Base-by-base conservation (phyloP, 768 basidiomycete genomes). In the Suillus ampliporus region DNA sequence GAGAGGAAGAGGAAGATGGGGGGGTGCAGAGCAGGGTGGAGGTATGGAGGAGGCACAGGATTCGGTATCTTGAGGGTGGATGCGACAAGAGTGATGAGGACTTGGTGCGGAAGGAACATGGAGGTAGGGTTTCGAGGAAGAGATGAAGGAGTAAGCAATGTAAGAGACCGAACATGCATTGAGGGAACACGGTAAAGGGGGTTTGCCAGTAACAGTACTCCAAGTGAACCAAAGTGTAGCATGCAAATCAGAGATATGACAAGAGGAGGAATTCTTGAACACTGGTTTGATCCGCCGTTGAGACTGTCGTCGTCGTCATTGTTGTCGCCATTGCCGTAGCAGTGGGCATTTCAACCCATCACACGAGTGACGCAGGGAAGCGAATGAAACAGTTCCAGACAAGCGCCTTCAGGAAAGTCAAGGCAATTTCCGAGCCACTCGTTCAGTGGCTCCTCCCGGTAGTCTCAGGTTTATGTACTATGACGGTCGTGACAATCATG, bases 1-100 rank as follows among this genome's bases (percentile, higher is more conserved):
- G 77, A 3, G 89, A 89, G 0, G 90, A 89, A 0, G 89, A 90
- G 0, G 86, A 85, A 0, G 85, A 82, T n/a, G 84, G 37, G 83
- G 87, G 4, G 83, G 79, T 48, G 82, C 72, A 15, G 81, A 69
- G 58, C 75, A 70, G 61, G 76, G 65, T n/a, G n/a, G n/a, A 26
- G 69, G 64, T n/a, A 75, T 51, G 68, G 61, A n/a, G 77, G 66
- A 3, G 60, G 21, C 37, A 19, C 68, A 50, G 38, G n/a, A n/a
- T n/a, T n/a, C n/a, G n/a, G n/a, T n/a, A 65, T 67, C 73, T 46
- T 78, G 84, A 82, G 60, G 88, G 77, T 23, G n/a, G n/a, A n/a
- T n/a, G n/a, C n/a, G n/a, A n/a, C n/a, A n/a, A n/a, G n/a, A n/a
- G n/a, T n/a, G n/a, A n/a, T n/a, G n/a, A n/a, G n/a, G n/a, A n/a